Conservation (phyloP, 1,284 basidiomycete genomes). For the Rhizopogon hawkerae region DNA sequence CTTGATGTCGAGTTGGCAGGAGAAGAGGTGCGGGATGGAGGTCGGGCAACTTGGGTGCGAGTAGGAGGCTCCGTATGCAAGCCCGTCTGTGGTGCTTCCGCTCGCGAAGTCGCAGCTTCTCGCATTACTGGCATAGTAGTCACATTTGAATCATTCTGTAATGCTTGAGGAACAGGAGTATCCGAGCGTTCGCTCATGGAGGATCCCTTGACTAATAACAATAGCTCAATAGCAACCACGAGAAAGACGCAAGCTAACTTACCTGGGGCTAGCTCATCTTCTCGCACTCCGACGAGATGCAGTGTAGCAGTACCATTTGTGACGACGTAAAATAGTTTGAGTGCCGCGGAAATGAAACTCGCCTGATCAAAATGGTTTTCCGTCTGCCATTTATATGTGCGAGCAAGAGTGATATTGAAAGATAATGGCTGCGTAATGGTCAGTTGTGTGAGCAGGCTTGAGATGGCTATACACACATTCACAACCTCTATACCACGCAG, state of each 20-base stretch:
- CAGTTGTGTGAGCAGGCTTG: constrained; percentile 2
- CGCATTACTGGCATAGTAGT: background rate
- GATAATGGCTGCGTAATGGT: constrained; percentile 40
- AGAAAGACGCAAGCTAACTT: background rate
- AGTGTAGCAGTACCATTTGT: constrained; percentile 44
- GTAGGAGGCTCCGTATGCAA: constrained; percentile 10
- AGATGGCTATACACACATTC: constrained; percentile 38
- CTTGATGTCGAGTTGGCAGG: background rate
- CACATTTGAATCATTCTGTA: background rate
- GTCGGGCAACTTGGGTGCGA: constrained; percentile 14
- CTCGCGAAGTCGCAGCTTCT: background rate
- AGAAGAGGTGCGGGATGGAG: constrained; percentile 15
- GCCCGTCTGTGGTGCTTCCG: background rate
- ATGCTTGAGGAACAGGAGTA: background rate
- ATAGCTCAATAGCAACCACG: background rate
- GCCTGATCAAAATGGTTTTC: constrained; percentile 67
- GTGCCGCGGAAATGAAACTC: constrained; percentile 59
- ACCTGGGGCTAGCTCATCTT: constrained; percentile 27
- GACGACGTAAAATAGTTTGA: constrained; percentile 63
- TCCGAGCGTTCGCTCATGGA: background rate
- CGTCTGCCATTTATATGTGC: constrained; percentile 83
- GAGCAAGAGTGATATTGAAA: constrained; percentile 76
- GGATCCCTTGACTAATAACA: background rate
- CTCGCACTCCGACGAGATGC: constrained; percentile 48
- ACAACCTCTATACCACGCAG: constrained; percentile 73